Evolutionary conservation across 176 grass and related monocot species (phyloP), one percentile per base, ranked within the genome.

Genomic region (Thalia dealbata): DNA sequence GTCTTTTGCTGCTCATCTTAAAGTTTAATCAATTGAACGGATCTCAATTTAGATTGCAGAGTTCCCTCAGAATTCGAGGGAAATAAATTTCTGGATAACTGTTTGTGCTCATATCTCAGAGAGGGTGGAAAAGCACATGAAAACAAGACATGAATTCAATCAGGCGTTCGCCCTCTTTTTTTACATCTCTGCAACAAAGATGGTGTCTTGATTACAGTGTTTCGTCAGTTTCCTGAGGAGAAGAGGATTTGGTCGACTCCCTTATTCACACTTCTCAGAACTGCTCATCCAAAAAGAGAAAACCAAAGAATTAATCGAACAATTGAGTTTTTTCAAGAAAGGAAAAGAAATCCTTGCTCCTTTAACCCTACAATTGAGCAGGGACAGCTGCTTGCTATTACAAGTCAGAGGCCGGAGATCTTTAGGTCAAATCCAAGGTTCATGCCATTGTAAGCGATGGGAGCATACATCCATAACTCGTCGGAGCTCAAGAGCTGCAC

Each of bases 401-500:
- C 5, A 27, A 16, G 62, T 35, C 62, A 64, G 6, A 64, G 62
- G 13, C 14, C 62, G 71, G 81, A 80, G 29, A 80, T 71, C 64
- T 85, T 91, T 46, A 96, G 52, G 84, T 91, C 81, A 8, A 91
- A 75, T 28, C 88, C 88, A 14, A 96, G 80, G 74, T 87, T 85
- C 88, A 87, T 83, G 79, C 88, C 88, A 21, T 91, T 91, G 86
- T 96, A 89, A 27, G 88, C 86, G 52, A 96, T 89, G 0, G 92
- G 88, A 21, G 92, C 83, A 26, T 96, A 91, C 88, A 91, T 96
- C 92, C 92, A 96, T 73, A 89, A 81, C 71, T 87, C 81, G 35
- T 96, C 84, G 6, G 86, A 96, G 70, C 88, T 96, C 61, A 91
- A 81, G 22, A 96, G 81, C 92, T 96, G 79, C 67, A 75, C 48